Base-by-base conservation (phyloP, 1,284 basidiomycete species). In the Cerioporus squamosus region DNA sequence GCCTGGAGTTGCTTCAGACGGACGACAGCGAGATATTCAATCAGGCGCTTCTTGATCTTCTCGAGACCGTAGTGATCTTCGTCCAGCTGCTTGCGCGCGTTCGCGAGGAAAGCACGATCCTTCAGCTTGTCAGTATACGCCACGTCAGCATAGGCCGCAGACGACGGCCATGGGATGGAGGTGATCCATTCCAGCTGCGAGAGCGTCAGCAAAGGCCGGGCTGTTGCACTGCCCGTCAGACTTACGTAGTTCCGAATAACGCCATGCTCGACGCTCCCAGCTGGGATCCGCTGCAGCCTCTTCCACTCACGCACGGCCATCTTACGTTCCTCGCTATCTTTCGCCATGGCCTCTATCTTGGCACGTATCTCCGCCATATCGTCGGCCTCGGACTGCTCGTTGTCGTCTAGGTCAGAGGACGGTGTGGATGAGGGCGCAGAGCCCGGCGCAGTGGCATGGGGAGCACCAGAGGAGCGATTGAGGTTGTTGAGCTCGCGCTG, bases 1-100 rank as follows among this genome's bases (percentile, higher is more conserved):
- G 68, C 64, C 43, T 72, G 67, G 47, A 90, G 78, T 62, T 92
- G 87, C 62, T 86, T 87, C 46, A 97, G 78, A 64, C 94, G 82
- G 46, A 95, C 90, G 24, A 97, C 90, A 0, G 93, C 94, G 22
- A 97, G 81, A 70, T 94, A 96, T 70, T 97, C 94, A 55, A 95
- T 90, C 12, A 97, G 79, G 9, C 94, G 84, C 63, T 93, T 91
- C 81, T 97, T 96, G 73, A 96, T 87, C 73, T 94, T 93, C 65
- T 94, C 92, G 10, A 96, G 79, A 1, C 94, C 94, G 66, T 88
- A 96, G 73, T 96, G 94, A 62, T 96, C 94, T 42, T 87, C 81
- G 65, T 96, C 93, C 6, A 96, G 84, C 62, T 95, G 94, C 17
- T 79, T 77, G 18, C 87, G 83, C 22, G 91, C 90, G 44, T 79